Conservation (phyloP, 169 alveolate species). For the Eimeria falciformis region DNA sequence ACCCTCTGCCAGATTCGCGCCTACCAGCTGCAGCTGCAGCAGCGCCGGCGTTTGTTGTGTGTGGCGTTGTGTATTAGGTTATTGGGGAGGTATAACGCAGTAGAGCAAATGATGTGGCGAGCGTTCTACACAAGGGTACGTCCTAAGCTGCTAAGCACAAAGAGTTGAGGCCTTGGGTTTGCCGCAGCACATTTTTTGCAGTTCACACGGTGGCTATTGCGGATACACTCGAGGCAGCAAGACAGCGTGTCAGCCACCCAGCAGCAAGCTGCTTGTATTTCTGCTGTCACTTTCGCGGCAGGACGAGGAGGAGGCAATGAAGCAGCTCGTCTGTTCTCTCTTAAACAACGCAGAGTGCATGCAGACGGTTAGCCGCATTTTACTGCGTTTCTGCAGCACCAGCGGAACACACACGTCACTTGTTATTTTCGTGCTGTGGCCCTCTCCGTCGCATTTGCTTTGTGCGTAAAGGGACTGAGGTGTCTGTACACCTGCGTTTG, state of each 20-base stretch:
- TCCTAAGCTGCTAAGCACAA: neutral
- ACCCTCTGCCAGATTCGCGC: too few species aligned
- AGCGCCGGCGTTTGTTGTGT: neutral
- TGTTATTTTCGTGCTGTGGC: neutral
- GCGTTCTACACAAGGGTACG: neutral
- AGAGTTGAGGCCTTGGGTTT: neutral
- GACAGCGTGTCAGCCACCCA: too few species aligned
- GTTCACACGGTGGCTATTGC: too few species aligned
- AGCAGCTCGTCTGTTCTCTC: constrained; percentile 20
- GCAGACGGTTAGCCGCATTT: neutral
- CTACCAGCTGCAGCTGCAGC: too few species aligned
- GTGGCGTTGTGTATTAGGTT: neutral
- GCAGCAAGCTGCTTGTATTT: too few species aligned
- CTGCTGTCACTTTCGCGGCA: neutral
- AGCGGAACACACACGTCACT: neutral
- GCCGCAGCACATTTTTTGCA: too few species aligned
- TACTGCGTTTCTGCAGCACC: neutral
- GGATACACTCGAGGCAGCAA: too few species aligned
- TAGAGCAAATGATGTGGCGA: neutral
- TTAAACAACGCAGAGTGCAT: neutral
- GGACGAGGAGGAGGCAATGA: constrained; percentile 13
- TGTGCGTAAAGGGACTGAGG: neutral
- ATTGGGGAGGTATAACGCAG: neutral
- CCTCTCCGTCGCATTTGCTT: neutral
- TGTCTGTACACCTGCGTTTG: neutral